A percentile compares a stretch with the other conserved stretches of the same genome.
These are phyloP conservation scores for Chenopodium formosanum DNA, from an alignment of 148 eudicot species.

Conservation along the genomic window DNA sequence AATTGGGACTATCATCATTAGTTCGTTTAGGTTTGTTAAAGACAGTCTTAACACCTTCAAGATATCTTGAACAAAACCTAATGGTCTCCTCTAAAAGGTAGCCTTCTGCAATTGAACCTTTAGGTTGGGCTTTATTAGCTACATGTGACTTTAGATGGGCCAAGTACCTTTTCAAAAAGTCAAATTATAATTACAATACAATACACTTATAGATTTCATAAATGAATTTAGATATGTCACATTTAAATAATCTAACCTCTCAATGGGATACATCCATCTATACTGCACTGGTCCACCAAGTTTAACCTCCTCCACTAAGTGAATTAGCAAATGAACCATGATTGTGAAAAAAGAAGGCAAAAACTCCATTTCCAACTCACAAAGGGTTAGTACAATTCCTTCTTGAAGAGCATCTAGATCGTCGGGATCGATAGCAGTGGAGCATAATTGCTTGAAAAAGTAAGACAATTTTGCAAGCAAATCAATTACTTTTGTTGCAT, in stretches of 20 bases:
- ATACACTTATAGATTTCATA: no score
- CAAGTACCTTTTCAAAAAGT: no score
- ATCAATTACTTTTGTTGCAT: background rate
- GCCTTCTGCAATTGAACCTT: constrained; percentile 17
- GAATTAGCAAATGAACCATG: constrained; percentile 13
- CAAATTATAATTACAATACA: no score
- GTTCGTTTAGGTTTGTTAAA: background rate
- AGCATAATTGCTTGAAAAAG: constrained; percentile 20
- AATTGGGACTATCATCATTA: background rate
- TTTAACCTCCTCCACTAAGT: constrained; percentile 13
- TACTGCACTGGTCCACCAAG: constrained; percentile 15
- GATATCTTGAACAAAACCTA: constrained; percentile 1
- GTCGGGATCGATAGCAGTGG: background rate
- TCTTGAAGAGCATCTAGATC: background rate
- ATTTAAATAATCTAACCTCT: background rate
- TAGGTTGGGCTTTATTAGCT: constrained; percentile 9
- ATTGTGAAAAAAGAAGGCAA: background rate
- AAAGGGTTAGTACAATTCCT: constrained; percentile 11
- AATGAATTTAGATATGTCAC: no score
- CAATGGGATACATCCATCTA: constrained; percentile 25
- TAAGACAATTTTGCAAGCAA: background rate
- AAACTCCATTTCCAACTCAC: constrained; percentile 17
- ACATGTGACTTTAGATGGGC: background rate
- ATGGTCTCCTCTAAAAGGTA: constrained; percentile 7
- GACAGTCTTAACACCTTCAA: constrained; percentile 7